phyloP scores from a whole-genome alignment of 306 rosid genomes.

The Trichosanthes cucumerina region DNA sequence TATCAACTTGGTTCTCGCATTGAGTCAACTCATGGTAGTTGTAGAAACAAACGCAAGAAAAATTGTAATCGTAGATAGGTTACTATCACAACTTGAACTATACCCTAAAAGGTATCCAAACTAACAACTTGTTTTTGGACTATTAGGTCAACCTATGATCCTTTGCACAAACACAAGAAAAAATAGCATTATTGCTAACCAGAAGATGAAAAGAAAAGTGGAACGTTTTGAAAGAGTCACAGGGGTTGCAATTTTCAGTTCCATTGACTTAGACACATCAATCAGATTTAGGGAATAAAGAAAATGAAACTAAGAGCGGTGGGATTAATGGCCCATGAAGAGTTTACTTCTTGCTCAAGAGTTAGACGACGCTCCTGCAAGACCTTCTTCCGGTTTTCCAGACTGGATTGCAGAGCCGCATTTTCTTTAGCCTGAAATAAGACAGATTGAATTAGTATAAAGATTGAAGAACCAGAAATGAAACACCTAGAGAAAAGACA shows the following conservation, averaged over 20 bases:
- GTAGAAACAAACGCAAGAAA: neutral
- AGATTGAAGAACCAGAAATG: constrained; percentile 14
- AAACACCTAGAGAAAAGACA: constrained; percentile 10
- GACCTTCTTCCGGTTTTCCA: constrained; percentile 42
- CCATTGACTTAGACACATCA: neutral
- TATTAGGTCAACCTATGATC: neutral
- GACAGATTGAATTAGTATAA: neutral
- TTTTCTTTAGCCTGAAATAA: constrained; percentile 48
- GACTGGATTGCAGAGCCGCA: constrained; percentile 36
- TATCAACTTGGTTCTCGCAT: neutral
- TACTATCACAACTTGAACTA: neutral
- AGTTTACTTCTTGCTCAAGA: constrained; percentile 76
- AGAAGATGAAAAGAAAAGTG: neutral
- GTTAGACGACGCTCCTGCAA: constrained; percentile 57
- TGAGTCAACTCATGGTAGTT: neutral
- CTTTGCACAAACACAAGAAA: neutral
- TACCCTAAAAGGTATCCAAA: neutral
- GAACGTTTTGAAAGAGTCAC: neutral
- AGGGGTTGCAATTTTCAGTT: neutral
- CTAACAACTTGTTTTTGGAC: neutral
- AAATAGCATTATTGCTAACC: neutral
- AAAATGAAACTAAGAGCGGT: neutral
- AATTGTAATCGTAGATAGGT: neutral
- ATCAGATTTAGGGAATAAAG: constrained; percentile 10
- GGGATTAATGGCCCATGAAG: constrained; percentile 10